Base-by-base conservation (phyloP, 1,284 basidiomycete genomes). In the Fomitopsis schrenkii region DNA sequence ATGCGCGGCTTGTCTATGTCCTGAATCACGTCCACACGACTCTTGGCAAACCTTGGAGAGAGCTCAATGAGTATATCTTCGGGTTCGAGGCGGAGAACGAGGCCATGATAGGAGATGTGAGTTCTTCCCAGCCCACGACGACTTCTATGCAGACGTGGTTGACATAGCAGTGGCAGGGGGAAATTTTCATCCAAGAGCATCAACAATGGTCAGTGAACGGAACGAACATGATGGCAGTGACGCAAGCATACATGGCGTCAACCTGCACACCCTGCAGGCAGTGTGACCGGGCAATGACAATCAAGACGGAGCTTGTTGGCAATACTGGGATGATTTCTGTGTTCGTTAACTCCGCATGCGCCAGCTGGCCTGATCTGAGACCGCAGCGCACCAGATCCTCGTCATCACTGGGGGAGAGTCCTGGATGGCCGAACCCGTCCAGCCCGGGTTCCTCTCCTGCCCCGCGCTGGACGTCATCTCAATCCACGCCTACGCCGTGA, bases 41-140 rank as follows among this genome's bases (percentile, higher is more conserved):
- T 14, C 68, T 81, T 30, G 75, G 75, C 1, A 71, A 74, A 59
- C 75, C 76, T 1, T 81, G 80, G 79, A 77, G 76, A 52, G 72
- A 79, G 62, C 71, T 81, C 5, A 74, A 70, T 48, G 73, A 74
- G 7, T 78, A 80, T 61, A 79, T 82, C 58, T 80, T 80, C 60
- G 79, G 76, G 0, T 73, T 76, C 57, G 75, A 79, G 68, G 77
- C 79, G 5, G 75, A 33, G 10, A 38, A 33, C 44, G 60, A 57
- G 45, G n/a, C 52, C 5, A 55, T 62, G 55, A 59, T 58, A 28
- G 55, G 42, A 3, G n/a, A 59, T 12, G 61, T 56, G 19, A 17
- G 56, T 53, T 22, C 45, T 35, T n/a, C 9, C 52, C 35, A 33
- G 6, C 10, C 41, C 10, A 14, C 22, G 30, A 33, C 6, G 8